Base-by-base conservation (phyloP, 768 basidiomycete species). In the Tricholoma sp. region DNA sequence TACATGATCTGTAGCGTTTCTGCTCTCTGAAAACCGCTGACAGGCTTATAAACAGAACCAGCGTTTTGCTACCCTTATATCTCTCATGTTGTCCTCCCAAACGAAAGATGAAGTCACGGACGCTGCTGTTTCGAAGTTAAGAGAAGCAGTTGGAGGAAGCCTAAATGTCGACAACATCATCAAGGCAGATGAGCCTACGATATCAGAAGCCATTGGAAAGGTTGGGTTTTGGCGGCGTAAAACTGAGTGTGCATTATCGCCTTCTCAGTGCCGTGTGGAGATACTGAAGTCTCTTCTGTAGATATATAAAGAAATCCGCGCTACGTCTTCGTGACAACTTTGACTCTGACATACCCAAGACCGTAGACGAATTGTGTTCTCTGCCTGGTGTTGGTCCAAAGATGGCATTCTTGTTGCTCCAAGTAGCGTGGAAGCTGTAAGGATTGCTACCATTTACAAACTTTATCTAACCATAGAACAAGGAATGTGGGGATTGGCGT, bases 181-280 rank as follows among this genome's bases (percentile, higher is more conserved):
- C 34, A 72, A 74, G 0, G 88, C 91, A 2, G 78, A 85, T 5
- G 81, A 84, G 2, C 62, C 72, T 1, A 70, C 74, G n/a, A 83
- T 98, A 31, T 77, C 85, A 5, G 80, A 82, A 0, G 87, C 90
- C 9, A 96, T 97, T 52, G 79, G 77, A 48, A 94, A 94, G 74
- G 93, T 96, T 1, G 95, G 95, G 0, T 96, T 97, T 66, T 95
- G 94, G 93, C 78, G 89, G 29, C 76, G 87, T 41, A 97, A 98
- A 68, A 88, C 92, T 0, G 80, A 81, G 86, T 94, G 59, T 57
- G 83, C 79, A 7, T 24, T 13, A 7, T 29, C 6, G 24, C 29
- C 15, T 6, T 54, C 45, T 18, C 18, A 50, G 24, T 3, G 7
- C 17, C 12, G 24, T 15, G 15, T 39, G 45, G 17, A 33, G 31